Evolutionary conservation across 495 filamentous ascomycete species (phyloP).

Genomic region (Podospora pseudoanserina): DNA sequence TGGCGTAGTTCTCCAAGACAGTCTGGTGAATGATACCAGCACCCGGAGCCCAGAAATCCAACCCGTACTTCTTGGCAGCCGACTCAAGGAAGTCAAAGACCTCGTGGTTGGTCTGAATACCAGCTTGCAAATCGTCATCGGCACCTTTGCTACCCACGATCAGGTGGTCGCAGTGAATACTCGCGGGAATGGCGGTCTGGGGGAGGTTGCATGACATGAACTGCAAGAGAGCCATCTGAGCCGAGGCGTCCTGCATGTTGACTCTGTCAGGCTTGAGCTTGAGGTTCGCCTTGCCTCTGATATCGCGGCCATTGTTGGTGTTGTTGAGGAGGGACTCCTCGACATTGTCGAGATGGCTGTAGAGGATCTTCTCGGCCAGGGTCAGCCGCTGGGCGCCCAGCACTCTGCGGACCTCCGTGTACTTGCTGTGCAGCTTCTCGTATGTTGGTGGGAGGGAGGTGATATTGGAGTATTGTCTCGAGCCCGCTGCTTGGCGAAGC

Average conservation of each 20-base stretch:
- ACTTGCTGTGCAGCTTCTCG: constrained; percentile 45
- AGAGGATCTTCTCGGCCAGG: constrained; percentile 94
- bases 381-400: constrained; percentile 71
- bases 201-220: constrained; percentile 96
- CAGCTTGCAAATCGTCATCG: constrained; percentile 78
- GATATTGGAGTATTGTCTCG: constrained; percentile 24
- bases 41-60: constrained; percentile 98
- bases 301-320: constrained; percentile 72
- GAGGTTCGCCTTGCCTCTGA: constrained; percentile 86
- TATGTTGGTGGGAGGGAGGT: constrained; percentile 44
- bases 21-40: constrained; percentile 99
- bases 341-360: constrained; percentile 85
- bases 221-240: constrained; percentile 95
- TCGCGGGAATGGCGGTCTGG: constrained; percentile 90
- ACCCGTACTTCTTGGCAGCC: constrained; percentile 91
- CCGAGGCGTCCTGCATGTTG: constrained; percentile 98
- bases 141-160: constrained; percentile 93
- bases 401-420: constrained; percentile 62
- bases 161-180: constrained; percentile 98
- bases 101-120: constrained; percentile 90
- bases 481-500: constrained; percentile 19
- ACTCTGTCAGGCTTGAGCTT: constrained; percentile 98
- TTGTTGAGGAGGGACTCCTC: constrained; percentile 79
- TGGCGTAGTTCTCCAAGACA: constrained; percentile 97
- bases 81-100: constrained; percentile 97